Percentiles rank a stretch among this genome's conserved stretches.
Conservation (phyloP, 768 basidiomycete species). For the Exsudoporus frostii region DNA sequence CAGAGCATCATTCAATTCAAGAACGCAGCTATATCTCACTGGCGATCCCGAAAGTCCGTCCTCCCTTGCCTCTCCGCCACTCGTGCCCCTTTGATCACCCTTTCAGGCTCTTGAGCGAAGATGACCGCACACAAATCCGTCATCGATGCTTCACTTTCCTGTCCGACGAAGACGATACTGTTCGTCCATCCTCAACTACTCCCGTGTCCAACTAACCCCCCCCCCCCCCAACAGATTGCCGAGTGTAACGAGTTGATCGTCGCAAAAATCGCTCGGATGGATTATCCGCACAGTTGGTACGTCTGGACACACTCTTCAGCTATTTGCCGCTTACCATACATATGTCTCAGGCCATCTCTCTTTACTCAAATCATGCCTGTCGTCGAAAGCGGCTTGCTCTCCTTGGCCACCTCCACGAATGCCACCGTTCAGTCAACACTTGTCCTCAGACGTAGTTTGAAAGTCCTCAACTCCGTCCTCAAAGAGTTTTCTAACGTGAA, state of each 20-base stretch:
- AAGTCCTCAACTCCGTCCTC: slow-evolving; percentile 59
- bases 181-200: slow-evolving; percentile 38
- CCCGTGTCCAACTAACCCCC: slow-evolving; percentile 2
- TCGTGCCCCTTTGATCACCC: slow-evolving; percentile 10
- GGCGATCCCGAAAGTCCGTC: slow-evolving; percentile 73
- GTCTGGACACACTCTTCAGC: slow-evolving; percentile 10
- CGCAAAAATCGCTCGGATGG: slow-evolving; percentile 72
- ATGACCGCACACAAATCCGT: slow-evolving; percentile 65
- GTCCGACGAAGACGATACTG: slow-evolving; percentile 71
- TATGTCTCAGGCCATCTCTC: slow-evolving; percentile 21
- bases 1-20: slow-evolving; percentile 90
- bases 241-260: slow-evolving; percentile 74
- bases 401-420: slow-evolving; percentile 42
- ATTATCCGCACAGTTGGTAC: slow-evolving; percentile 74
- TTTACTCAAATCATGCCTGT: slow-evolving; percentile 44
- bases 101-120: slow-evolving; percentile 62
- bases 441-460: slow-evolving; percentile 56
- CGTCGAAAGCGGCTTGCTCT: slow-evolving; percentile 53
- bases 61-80: neutral
- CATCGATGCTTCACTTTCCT: slow-evolving; percentile 62
- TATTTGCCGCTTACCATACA: neutral
- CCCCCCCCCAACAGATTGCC: slow-evolving; percentile 47
- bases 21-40: slow-evolving; percentile 69
- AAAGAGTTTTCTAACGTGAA: slow-evolving; percentile 72
- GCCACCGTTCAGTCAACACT: slow-evolving; percentile 46